Conservation (phyloP, 225 moss, liverwort and hornwort species). For the Lunularia cruciata region DNA sequence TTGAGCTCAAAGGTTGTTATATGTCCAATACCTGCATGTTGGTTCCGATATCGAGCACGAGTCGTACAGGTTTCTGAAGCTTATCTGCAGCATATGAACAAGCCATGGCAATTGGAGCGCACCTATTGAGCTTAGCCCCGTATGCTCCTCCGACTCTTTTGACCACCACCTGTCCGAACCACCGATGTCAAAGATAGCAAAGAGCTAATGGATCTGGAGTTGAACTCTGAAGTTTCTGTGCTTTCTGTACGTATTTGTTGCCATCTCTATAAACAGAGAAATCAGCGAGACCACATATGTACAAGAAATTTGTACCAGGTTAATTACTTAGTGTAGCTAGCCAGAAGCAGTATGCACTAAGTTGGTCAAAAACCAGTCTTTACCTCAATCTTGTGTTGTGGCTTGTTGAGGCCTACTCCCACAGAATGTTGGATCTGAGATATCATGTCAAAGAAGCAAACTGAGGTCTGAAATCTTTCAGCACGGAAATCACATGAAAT, state of each 20-base stretch:
- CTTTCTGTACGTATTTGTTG: too few species aligned
- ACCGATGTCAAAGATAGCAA: not conserved
- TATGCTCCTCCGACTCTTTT: constrained; percentile 82
- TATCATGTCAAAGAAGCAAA: too few species aligned
- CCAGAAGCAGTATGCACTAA: constrained; percentile 4
- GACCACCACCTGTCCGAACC: constrained; percentile 56
- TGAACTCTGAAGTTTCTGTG: too few species aligned
- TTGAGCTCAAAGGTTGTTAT: too few species aligned
- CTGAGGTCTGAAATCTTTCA: too few species aligned
- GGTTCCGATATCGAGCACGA: constrained; percentile 72
- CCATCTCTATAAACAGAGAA: too few species aligned
- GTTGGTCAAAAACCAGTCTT: constrained; percentile 12
- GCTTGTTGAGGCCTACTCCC: constrained; percentile 69
- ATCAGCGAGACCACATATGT: too few species aligned
- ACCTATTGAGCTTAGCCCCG: constrained; percentile 72
- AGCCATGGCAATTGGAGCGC: constrained; percentile 64
- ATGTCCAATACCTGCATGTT: constrained; percentile 74
- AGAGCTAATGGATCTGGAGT: too few species aligned
- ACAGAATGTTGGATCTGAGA: constrained; percentile 81
- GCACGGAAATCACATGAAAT: too few species aligned
- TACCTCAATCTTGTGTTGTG: constrained; percentile 82
- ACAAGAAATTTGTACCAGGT: too few species aligned
- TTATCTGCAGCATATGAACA: constrained; percentile 85
- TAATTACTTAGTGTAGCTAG: too few species aligned
- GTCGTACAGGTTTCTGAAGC: constrained; percentile 70